Evolutionary conservation across 306 rosid species (phyloP).

Genomic region (Prosopis cineraria): DNA sequence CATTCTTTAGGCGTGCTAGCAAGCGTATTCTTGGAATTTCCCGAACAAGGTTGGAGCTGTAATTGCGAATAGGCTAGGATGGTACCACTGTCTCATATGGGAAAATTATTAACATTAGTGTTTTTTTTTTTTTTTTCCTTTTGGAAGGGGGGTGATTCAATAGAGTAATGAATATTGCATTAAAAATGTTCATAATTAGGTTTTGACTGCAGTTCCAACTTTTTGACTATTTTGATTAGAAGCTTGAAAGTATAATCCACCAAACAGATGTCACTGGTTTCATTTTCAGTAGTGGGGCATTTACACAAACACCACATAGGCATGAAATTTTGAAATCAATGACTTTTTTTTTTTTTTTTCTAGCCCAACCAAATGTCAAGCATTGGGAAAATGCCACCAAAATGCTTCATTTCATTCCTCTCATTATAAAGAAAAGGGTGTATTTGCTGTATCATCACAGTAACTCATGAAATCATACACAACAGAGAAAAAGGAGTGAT

Average conservation of each 20-base stretch:
- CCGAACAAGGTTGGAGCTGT: neutral
- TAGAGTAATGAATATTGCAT: slow-evolving; percentile 34
- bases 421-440: neutral
- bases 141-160: slow-evolving; percentile 6
- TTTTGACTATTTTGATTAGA: slow-evolving; percentile 32
- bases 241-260: slow-evolving; percentile 41
- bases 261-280: slow-evolving; percentile 34
- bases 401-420: neutral
- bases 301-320: slow-evolving; percentile 29
- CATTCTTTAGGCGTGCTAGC: neutral
- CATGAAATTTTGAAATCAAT: slow-evolving; percentile 36
- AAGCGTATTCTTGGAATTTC: neutral
- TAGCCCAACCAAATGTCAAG: slow-evolving; percentile 26
- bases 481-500: slow-evolving; percentile 1
- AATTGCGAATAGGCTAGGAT: neutral
- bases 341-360: slow-evolving; percentile 30
- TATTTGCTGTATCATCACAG: slow-evolving; percentile 1
- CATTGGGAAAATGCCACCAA: slow-evolving; percentile 18
- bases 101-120: slow-evolving; percentile 12
- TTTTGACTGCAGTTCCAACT: slow-evolving; percentile 35
- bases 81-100: neutral
- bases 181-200: slow-evolving; percentile 36
- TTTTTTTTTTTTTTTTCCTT: neutral
- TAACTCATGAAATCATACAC: slow-evolving; percentile 38
- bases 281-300: slow-evolving; percentile 49